Conservation (phyloP, 768 basidiomycete species). For the Auricularia auricula-judae region DNA sequence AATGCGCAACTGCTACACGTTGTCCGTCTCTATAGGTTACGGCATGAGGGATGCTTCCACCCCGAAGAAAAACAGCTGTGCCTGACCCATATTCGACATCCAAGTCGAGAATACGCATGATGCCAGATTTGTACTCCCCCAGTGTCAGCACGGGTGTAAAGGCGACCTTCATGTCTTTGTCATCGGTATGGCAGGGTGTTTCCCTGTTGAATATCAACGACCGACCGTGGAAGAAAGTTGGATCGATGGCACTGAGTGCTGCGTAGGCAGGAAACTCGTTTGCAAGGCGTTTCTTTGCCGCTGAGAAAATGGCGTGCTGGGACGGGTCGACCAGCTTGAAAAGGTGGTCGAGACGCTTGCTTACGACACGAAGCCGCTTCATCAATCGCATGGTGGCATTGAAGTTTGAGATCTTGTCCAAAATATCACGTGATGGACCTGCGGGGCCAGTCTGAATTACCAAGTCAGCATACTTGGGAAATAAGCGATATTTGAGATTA, state of each 20-base stretch:
- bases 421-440: not conserved
- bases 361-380: not conserved
- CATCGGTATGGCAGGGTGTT: not conserved
- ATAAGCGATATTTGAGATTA: not conserved
- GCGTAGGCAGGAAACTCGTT: not conserved
- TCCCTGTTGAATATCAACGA: not conserved
- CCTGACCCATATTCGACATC: not conserved
- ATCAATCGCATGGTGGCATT: not conserved
- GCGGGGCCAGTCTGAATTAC: not conserved
- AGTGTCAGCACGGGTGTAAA: not conserved
- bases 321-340: not conserved
- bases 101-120: not conserved
- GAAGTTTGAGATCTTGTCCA: not conserved
- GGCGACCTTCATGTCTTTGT: not conserved
- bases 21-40: not conserved
- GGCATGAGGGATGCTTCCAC: not conserved
- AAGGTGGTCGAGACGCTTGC: not conserved
- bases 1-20: not conserved
- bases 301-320: not conserved
- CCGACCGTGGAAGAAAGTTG: not conserved
- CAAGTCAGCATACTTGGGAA: not conserved
- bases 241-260: not conserved
- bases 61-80: not conserved
- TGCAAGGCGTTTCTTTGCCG: not conserved
- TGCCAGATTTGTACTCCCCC: not conserved